Base-by-base conservation (phyloP, 139 green algal genomes). In the Zygnema circumcarinatum region DNA sequence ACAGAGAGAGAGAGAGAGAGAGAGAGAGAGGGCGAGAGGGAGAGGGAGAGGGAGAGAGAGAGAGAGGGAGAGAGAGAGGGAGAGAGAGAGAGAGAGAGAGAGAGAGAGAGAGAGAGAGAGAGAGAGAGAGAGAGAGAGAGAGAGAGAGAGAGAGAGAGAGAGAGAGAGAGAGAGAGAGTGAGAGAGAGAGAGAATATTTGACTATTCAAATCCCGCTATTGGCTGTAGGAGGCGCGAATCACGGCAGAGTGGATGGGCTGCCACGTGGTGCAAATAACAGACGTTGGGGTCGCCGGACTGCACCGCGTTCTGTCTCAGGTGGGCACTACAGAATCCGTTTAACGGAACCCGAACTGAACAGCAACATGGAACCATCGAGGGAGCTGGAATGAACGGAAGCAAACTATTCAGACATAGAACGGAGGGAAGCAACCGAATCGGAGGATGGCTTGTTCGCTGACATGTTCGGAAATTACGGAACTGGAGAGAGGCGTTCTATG, bases 261-360 rank as follows among this genome's bases (percentile, higher is more conserved):
- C 93, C 41, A 31, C 3, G 95, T 84, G 25, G 93, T 90, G 79
- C 87, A 91, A 54, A 76, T 98, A 2, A 47, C 90, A 1, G 95
- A 96, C 81, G 83, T 92, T 25, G 90, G 92, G 1, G 81, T 96
- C 2, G 92, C 89, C 42, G 92, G 92, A n/a, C 91, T 96, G 74
- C 92, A 97, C 75, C 80, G 87, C 33, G 41, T 95, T 78, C 76
- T 88, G 0, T 75, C 73, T 21, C 25, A 76, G 84, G 84, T 87
- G 3, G 29, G 62, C 29, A 29, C 3, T 67, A 42, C 52, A 79
- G 38, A 79, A 54, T n/a, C n/a, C n/a, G n/a, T n/a, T n/a, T n/a
- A n/a, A n/a, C n/a, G n/a, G n/a, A n/a, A n/a, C n/a, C n/a, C n/a
- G n/a, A n/a, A n/a, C n/a, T n/a, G n/a, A n/a, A n/a, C n/a, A n/a